These are phyloP conservation scores for Asclepias syriaca DNA, from an alignment of 257 asterid genomes.

Conservation along the genomic window DNA sequence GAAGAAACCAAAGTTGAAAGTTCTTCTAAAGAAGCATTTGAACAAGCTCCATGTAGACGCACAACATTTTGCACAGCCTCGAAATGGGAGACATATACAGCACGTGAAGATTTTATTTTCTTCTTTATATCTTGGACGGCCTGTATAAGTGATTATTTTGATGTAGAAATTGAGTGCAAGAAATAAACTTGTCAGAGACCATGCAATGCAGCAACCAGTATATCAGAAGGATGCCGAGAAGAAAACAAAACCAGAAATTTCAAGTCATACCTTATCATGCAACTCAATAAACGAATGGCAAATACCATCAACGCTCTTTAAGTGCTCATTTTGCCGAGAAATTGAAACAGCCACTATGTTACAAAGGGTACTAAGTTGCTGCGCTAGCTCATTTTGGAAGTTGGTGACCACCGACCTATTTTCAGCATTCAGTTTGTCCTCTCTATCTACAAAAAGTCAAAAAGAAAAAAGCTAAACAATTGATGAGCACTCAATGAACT, in stretches of 20 bases:
- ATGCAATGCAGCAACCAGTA: neutral
- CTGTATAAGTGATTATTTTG: conserved; percentile 26
- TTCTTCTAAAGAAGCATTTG: conserved; percentile 63
- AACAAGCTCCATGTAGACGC: conserved; percentile 62
- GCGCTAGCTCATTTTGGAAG: conserved; percentile 59
- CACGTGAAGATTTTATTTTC: conserved; percentile 50
- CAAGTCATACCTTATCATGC: conserved; percentile 49
- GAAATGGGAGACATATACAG: conserved; percentile 57
- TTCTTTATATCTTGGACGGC: conserved; percentile 52
- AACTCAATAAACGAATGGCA: conserved; percentile 58
- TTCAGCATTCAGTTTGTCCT: conserved; percentile 59
- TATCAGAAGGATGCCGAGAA: neutral
- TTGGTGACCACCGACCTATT: conserved; percentile 56
- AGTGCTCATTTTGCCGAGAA: conserved; percentile 59
- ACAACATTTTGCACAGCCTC: conserved; percentile 78
- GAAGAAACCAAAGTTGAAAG: conserved; percentile 50
- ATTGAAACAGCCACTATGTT: conserved; percentile 48
- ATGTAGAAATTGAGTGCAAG: too few relatives aligned
- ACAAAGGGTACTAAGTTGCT: conserved; percentile 58
- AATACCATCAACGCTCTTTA: conserved; percentile 54
- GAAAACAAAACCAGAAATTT: neutral
- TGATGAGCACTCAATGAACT: neutral
- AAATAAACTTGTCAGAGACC: neutral
- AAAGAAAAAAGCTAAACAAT: neutral
- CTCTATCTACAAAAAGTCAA: conserved; percentile 49